Conservation (phyloP, 2,329 filamentous ascomycete genomes). For the Zymoseptoria crescenta region DNA sequence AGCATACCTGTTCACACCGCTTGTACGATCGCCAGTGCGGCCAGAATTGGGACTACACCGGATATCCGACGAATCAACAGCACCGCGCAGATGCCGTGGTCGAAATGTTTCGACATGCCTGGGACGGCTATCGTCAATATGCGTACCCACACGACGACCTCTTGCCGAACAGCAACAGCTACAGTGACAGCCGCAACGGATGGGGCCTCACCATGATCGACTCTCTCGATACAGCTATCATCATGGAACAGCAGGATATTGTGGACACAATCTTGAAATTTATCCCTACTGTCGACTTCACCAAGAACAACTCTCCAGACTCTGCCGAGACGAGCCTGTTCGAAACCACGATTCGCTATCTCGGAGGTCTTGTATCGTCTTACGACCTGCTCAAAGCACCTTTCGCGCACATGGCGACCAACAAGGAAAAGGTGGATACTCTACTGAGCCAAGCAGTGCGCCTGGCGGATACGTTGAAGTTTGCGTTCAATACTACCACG, state of each 20-base stretch:
- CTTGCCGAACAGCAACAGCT: slow-evolving; percentile 7
- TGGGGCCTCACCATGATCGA: slow-evolving; percentile 24
- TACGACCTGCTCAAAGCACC: slow-evolving; percentile 20
- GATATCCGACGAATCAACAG: slow-evolving; percentile 10
- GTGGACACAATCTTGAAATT: slow-evolving; percentile 17
- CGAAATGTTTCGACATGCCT: slow-evolving; percentile 13
- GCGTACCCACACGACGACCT: slow-evolving; percentile 30
- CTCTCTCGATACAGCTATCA: slow-evolving; percentile 20
- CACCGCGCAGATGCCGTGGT: slow-evolving; percentile 26
- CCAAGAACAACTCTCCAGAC: slow-evolving; percentile 31
- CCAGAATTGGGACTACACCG: slow-evolving; percentile 9
- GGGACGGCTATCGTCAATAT: slow-evolving; percentile 13
- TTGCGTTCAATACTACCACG: slow-evolving; percentile 16
- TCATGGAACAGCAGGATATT: slow-evolving; percentile 18
- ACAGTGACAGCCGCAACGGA: slow-evolving; percentile 14
- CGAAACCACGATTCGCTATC: slow-evolving; percentile 18
- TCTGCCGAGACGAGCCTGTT: slow-evolving; percentile 6
- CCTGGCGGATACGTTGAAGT: slow-evolving; percentile 18
- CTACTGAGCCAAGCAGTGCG: slow-evolving; percentile 13
- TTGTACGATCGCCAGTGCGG: slow-evolving; percentile 10
- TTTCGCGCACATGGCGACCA: slow-evolving; percentile 10
- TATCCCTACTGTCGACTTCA: slow-evolving; percentile 17
- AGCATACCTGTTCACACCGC: not conserved
- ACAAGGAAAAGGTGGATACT: slow-evolving; percentile 10
- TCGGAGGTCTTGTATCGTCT: slow-evolving; percentile 19